A percentile compares a stretch with the other conserved stretches of the same genome.
Conservation (phyloP, 2,329 filamentous ascomycete genomes). For the Kalmusia sp. region DNA sequence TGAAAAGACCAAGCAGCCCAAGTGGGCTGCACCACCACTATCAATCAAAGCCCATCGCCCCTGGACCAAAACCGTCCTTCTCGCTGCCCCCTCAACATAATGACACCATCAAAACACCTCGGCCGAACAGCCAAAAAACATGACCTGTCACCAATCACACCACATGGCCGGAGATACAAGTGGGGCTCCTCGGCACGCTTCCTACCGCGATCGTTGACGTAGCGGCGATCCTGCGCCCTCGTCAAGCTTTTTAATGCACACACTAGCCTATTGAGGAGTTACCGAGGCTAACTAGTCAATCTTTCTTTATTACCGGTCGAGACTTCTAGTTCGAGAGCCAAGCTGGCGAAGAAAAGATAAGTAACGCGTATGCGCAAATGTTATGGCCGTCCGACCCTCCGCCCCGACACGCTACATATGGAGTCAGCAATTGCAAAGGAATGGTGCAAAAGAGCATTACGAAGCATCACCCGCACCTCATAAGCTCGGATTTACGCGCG, state of each 20-base stretch:
- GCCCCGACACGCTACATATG: background rate
- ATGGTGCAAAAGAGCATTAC: background rate
- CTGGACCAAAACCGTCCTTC: background rate
- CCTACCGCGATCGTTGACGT: background rate
- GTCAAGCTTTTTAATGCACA: background rate
- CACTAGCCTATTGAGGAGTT: background rate
- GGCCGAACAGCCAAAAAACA: background rate
- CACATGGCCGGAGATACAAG: background rate
- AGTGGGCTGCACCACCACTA: background rate
- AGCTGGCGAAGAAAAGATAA: too few species aligned
- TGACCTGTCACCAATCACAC: background rate
- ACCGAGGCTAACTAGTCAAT: slow-evolving; percentile 1
- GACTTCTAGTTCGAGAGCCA: too few species aligned
- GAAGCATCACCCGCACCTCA: background rate
- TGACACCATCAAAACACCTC: background rate
- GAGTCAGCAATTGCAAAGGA: background rate
- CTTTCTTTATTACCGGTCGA: too few species aligned
- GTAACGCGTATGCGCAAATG: background rate
- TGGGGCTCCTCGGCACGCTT: background rate
- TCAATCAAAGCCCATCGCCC: background rate
- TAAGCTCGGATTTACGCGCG: background rate
- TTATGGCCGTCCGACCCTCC: background rate
- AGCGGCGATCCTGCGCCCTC: background rate
- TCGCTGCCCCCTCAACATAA: background rate
- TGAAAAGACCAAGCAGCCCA: too few species aligned